These are phyloP conservation scores for Saccharomycopsis javanensis DNA, from an alignment of 805 yeast species.

Conservation along the genomic window DNA sequence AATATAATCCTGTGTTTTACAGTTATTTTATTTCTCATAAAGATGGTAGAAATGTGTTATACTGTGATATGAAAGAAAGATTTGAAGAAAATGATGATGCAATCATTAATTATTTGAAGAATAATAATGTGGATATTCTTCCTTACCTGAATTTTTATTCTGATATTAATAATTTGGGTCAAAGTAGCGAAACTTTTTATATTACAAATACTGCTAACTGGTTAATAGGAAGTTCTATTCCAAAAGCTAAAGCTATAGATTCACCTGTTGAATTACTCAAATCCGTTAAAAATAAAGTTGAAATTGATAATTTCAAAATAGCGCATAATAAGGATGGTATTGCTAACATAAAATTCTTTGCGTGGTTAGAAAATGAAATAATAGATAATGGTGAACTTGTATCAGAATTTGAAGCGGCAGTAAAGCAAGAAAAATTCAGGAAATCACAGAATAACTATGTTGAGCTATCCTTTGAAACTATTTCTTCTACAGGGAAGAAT, in stretches of 20 bases:
- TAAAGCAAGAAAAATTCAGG: slow-evolving; percentile 47
- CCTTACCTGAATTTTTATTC: slow-evolving; percentile 51
- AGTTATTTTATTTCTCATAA: slow-evolving; percentile 39
- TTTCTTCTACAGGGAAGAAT: slow-evolving; percentile 67
- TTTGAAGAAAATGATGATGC: slow-evolving; percentile 18
- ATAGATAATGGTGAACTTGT: slow-evolving; percentile 32
- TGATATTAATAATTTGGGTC: slow-evolving; percentile 30
- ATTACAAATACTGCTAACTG: slow-evolving; percentile 55
- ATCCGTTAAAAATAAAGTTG: slow-evolving; percentile 64
- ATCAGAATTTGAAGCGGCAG: slow-evolving; percentile 59
- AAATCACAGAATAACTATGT: slow-evolving; percentile 43
- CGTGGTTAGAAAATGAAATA: slow-evolving; percentile 72
- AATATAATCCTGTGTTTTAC: slow-evolving; percentile 80
- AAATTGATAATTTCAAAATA: slow-evolving; percentile 55
- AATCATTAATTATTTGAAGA: slow-evolving; percentile 32
- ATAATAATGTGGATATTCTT: slow-evolving; percentile 38
- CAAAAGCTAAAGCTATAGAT: slow-evolving; percentile 36
- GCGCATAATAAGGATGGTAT: slow-evolving; percentile 84
- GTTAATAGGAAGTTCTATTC: slow-evolving; percentile 38
- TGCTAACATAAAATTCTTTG: slow-evolving; percentile 60
- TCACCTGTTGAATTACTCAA: slow-evolving; percentile 63
- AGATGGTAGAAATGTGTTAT: slow-evolving; percentile 9
- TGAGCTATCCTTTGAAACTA: slow-evolving; percentile 68
- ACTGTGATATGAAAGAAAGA: slow-evolving; percentile 11
- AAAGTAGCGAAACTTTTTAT: slow-evolving; percentile 29